Base-by-base conservation (phyloP, 139 green algal species). In the Trebouxia sp. region DNA sequence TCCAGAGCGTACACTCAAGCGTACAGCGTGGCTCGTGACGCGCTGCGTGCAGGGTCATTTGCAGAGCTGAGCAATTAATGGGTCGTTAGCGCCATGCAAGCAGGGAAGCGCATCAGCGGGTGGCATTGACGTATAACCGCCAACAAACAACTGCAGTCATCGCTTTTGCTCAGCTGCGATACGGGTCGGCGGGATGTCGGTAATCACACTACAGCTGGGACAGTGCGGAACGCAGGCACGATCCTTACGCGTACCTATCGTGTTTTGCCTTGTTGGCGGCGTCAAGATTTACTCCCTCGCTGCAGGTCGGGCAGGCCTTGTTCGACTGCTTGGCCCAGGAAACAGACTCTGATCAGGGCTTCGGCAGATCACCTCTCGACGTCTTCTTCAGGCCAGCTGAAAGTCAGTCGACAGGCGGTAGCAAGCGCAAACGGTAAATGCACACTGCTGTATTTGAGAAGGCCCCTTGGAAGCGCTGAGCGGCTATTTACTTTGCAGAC, bases 191-290 rank as follows among this genome's bases (percentile, higher is more conserved):
- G 30, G 65, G 5, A 96, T 96, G 93, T 88, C 89, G 0, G 28
- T 92, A 3, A 67, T 97, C 38, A 96, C 94, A 1, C 37, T 97
- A 8, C 90, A 96, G 81, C 80, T 97, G 22, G 93, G 94, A 5
- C 93, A 97, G 66, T 96, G 93, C 58, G 94, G 94, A 35, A 95
- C 95, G 75, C 94, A 97, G 86, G 84, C 89, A 20, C n/a, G n/a
- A n/a, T n/a, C n/a, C n/a, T n/a, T n/a, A n/a, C n/a, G n/a, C n/a
- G n/a, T n/a, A n/a, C n/a, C n/a, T n/a, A n/a, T n/a, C n/a, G n/a
- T 26, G 66, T 17, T 76, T 12, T 28, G 12, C 28, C 3, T n/a
- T 22, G 8, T 15, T 51, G 15, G n/a, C 26, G n/a, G 35, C 17
- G 26, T 9, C 35, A 32, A 37, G 14, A 17, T n/a, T 45, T 15